Conservation (phyloP, 495 filamentous ascomycete genomes). For the Xylaria palmicola region DNA sequence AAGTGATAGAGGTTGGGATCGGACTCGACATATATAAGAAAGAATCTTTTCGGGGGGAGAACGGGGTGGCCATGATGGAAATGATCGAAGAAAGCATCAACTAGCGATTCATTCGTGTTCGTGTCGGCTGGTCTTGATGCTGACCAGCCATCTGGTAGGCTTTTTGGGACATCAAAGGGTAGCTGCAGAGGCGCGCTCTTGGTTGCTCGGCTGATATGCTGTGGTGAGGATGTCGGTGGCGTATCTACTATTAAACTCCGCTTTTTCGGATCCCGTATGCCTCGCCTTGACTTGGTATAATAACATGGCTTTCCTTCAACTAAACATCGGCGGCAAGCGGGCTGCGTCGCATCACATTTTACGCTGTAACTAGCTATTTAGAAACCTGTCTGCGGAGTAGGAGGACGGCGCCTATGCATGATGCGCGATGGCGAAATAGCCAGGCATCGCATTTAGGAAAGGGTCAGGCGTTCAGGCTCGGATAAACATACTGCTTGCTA, state of each 20-base stretch:
- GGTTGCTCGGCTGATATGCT: slow-evolving; percentile 7
- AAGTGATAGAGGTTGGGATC: slow-evolving; percentile 34
- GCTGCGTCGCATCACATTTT: slow-evolving; percentile 58
- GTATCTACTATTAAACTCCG: slow-evolving; percentile 34
- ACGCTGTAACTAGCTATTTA: slow-evolving; percentile 24
- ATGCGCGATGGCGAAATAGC: not conserved
- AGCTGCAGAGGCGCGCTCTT: slow-evolving; percentile 7
- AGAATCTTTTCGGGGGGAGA: slow-evolving; percentile 47
- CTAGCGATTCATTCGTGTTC: slow-evolving; percentile 21
- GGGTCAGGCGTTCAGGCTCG: not conserved
- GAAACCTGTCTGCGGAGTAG: not conserved
- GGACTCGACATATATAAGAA: slow-evolving; percentile 31
- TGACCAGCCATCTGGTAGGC: slow-evolving; percentile 2
- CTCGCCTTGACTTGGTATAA: slow-evolving; percentile 55
- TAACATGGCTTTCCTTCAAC: slow-evolving; percentile 46
- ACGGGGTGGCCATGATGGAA: slow-evolving; percentile 63
- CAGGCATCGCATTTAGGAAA: not conserved
- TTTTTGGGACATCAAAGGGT: slow-evolving; percentile 5
- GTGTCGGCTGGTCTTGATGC: not conserved
- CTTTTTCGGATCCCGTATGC: slow-evolving; percentile 45
- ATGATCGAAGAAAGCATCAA: slow-evolving; percentile 54
- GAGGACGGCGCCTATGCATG: not conserved
- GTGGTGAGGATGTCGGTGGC: slow-evolving; percentile 18
- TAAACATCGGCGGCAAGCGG: slow-evolving; percentile 46
- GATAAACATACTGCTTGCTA: slow-evolving; percentile 42